Base-by-base conservation (phyloP, 148 eudicot genomes). In the Dysphania ambrosioides region DNA sequence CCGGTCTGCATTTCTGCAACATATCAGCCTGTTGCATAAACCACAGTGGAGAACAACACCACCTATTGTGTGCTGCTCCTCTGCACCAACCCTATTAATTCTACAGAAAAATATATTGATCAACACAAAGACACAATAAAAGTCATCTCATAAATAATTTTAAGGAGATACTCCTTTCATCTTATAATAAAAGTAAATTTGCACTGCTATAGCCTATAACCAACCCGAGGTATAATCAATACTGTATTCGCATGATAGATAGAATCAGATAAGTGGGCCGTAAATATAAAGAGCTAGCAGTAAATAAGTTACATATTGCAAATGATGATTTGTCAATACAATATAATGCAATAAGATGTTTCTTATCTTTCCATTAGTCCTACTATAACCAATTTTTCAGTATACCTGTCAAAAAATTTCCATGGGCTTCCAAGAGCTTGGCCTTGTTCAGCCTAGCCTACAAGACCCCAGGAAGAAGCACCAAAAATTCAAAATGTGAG, bases 391-490 rank as follows among this genome's bases (percentile, higher is more conserved):
- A 67, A 41, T n/a, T 41, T 66, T 31, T 21, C 26, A 11, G n/a
- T 30, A 41, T 41, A 90, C 97, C 98, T 91, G 72, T 95, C 96
- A 95, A 82, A 90, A 95, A 64, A 88, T 70, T 35, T 79, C 88
- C 97, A 95, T 86, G n/a, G 72, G 99, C 92, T 86, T 92, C 94
- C 77, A 92, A 88, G 36, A 95, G 88, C 79, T 95, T 90, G 36
- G 42, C 89, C 88, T 90, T 92, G 63, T 90, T 95, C 72, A 76
- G 53, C 83, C 83, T 90, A 56, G 97, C 97, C 98, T 90, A 90
- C 69, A 85, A 78, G 77, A 10, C 32, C 11, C 60, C 55, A 5
- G 73, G 58, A 27, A 16, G 23, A 34, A 56, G 27, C 51, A 36
- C 61, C 34, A 42, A 55, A n/a, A 19, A 11, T 15, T 47, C 8